phyloP scores from a whole-genome alignment of 768 basidiomycete species.

The Boletus sensibilis region DNA sequence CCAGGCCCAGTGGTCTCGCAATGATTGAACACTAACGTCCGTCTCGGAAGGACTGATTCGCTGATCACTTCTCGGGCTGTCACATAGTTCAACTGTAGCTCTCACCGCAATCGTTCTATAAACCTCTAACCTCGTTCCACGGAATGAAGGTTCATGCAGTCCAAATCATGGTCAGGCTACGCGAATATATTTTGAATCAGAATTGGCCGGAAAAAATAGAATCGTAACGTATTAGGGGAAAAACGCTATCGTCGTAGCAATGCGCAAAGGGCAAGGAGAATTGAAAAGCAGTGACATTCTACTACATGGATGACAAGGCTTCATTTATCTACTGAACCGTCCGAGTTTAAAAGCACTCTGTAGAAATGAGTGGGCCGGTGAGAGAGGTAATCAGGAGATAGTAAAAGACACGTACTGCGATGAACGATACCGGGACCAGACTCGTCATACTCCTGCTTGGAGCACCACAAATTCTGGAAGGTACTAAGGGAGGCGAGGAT shows the following conservation, averaged over 20 bases:
- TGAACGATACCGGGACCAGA: slow-evolving; percentile 77
- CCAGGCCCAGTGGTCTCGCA: no score
- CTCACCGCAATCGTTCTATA: no score
- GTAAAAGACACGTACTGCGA: slow-evolving; percentile 53
- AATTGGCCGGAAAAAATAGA: slow-evolving; percentile 15
- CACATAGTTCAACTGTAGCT: no score
- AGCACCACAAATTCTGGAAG: slow-evolving; percentile 97
- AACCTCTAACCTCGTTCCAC: no score
- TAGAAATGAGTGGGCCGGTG: neutral
- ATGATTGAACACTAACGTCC: no score
- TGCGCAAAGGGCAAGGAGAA: slow-evolving; percentile 5
- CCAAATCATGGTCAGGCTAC: neutral
- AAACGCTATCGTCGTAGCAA: slow-evolving; percentile 18
- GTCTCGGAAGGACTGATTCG: no score
- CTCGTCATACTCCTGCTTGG: slow-evolving; percentile 92
- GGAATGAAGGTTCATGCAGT: neutral
- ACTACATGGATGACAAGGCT: slow-evolving; percentile 24
- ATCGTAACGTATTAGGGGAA: slow-evolving; percentile 21
- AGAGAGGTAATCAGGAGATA: neutral
- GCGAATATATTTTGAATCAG: slow-evolving; percentile 2
- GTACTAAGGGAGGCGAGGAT: slow-evolving; percentile 87
- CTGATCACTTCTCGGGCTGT: no score
- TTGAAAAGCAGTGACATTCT: slow-evolving; percentile 27
- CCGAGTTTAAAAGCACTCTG: slow-evolving; percentile 29
- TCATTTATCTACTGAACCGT: slow-evolving; percentile 19